These are phyloP conservation scores for Ascochyta fabae DNA, from an alignment of 2,329 filamentous ascomycete genomes.

Conservation along the genomic window DNA sequence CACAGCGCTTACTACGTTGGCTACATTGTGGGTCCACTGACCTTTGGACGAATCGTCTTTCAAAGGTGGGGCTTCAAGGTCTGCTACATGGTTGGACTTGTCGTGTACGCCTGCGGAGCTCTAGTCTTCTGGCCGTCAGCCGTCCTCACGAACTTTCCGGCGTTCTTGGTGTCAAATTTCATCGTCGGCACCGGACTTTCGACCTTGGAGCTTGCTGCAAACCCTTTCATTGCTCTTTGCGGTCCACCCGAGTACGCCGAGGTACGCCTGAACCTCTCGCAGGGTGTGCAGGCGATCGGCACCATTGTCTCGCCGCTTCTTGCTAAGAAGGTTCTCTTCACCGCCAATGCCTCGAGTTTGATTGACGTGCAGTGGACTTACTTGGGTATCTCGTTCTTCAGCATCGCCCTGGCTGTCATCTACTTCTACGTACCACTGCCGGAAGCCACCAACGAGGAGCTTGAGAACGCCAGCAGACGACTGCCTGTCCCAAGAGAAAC, in stretches of 20 bases:
- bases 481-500: conserved; percentile 44
- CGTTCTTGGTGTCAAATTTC: conserved; percentile 68
- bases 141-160: conserved; percentile 65
- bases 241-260: conserved; percentile 67
- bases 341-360: conserved; percentile 57
- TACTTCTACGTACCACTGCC: conserved; percentile 69
- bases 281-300: conserved; percentile 67
- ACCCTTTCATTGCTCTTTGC: conserved; percentile 68
- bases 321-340: conserved; percentile 65
- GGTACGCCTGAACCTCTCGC: conserved; percentile 65
- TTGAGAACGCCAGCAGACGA: conserved; percentile 62
- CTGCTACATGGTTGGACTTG: conserved; percentile 65
- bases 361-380: conserved; percentile 71
- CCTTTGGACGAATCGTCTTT: conserved; percentile 67
- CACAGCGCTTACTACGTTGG: conserved; percentile 74
- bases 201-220: conserved; percentile 65
- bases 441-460: conserved; percentile 66
- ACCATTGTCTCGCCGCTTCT: conserved; percentile 66
- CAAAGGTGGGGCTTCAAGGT: conserved; percentile 68
- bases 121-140: conserved; percentile 70
- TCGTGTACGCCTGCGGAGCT: conserved; percentile 67
- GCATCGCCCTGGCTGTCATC: conserved; percentile 62
- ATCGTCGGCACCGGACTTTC: conserved; percentile 67
- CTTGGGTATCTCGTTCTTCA: conserved; percentile 67
- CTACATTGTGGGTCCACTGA: conserved; percentile 73